Conservation (phyloP, 768 basidiomycete genomes). For the Podaxis carcinomalis region DNA sequence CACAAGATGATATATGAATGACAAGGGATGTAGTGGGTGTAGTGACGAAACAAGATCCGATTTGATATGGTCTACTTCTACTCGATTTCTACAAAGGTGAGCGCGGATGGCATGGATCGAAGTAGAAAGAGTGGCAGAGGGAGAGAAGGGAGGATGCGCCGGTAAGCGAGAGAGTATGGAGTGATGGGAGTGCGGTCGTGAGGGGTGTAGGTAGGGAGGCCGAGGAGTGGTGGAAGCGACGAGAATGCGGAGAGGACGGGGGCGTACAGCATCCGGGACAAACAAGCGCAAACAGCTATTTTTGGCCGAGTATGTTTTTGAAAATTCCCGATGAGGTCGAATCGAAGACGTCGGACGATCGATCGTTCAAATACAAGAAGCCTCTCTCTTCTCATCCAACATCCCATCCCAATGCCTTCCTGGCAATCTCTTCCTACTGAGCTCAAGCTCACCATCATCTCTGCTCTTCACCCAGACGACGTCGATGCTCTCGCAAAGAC, state of each 20-base stretch:
- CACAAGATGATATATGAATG: neutral
- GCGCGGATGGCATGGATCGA: neutral
- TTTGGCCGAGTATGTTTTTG: constrained; percentile 15
- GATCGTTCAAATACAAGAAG: constrained; percentile 3
- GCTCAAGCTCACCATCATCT: constrained; percentile 57
- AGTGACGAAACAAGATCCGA: neutral
- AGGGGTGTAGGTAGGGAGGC: neutral
- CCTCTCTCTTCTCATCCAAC: constrained; percentile 7
- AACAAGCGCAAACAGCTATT: constrained; percentile 14
- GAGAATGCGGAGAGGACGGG: constrained; percentile 11
- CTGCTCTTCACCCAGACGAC: constrained; percentile 39
- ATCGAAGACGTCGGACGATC: constrained; percentile 31
- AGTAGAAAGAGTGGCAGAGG: neutral
- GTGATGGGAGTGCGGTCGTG: neutral
- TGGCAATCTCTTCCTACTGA: constrained; percentile 65
- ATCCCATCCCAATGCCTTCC: constrained; percentile 18
- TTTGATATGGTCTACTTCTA: neutral
- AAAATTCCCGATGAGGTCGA: constrained; percentile 28
- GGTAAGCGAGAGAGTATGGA: neutral
- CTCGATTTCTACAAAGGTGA: neutral
- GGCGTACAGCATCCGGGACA: constrained; percentile 13
- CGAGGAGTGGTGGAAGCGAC: neutral
- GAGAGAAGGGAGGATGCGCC: neutral
- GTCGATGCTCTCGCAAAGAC: constrained; percentile 45
- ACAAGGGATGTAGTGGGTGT: neutral